These are phyloP conservation scores for Tetrapisispora nanseiensis DNA, from an alignment of 805 yeast species.

Conservation along the genomic window DNA sequence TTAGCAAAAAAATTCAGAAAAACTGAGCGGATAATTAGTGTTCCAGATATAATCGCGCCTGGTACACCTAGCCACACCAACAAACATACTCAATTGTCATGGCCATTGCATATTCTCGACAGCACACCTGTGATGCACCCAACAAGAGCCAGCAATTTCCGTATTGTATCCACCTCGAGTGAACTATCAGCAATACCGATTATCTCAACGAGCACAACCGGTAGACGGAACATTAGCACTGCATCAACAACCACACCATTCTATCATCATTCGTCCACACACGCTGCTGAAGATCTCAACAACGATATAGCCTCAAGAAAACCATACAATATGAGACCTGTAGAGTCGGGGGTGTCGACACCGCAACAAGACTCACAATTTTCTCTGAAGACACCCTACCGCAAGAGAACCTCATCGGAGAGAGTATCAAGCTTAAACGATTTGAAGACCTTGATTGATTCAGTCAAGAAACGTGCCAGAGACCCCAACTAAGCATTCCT, in stretches of 20 bases:
- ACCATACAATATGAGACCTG: too few species aligned
- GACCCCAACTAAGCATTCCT: too few species aligned
- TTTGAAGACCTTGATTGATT: conserved; percentile 15
- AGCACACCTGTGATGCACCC: neutral
- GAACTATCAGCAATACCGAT: neutral
- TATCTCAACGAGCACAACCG: neutral
- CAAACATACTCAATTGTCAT: neutral
- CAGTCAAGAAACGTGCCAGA: conserved; percentile 17
- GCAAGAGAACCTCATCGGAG: neutral
- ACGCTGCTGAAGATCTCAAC: neutral
- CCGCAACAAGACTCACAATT: neutral
- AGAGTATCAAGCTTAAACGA: conserved; percentile 9
- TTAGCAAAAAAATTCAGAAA: conserved; percentile 17
- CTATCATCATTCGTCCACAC: neutral
- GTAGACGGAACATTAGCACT: neutral
- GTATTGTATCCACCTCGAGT: neutral
- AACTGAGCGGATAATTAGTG: conserved; percentile 3
- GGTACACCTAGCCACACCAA: conserved; percentile 12
- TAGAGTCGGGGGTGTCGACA: too few species aligned
- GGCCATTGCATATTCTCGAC: neutral
- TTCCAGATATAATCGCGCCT: conserved; percentile 5
- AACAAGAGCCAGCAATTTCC: neutral
- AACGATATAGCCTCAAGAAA: too few species aligned
- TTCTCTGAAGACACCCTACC: neutral
- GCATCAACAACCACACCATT: neutral